Percentiles rank a stretch among this genome's conserved stretches.
These are phyloP conservation scores for Verticillium isaacii DNA, from an alignment of 2,329 filamentous ascomycete species.

Conservation along the genomic window DNA sequence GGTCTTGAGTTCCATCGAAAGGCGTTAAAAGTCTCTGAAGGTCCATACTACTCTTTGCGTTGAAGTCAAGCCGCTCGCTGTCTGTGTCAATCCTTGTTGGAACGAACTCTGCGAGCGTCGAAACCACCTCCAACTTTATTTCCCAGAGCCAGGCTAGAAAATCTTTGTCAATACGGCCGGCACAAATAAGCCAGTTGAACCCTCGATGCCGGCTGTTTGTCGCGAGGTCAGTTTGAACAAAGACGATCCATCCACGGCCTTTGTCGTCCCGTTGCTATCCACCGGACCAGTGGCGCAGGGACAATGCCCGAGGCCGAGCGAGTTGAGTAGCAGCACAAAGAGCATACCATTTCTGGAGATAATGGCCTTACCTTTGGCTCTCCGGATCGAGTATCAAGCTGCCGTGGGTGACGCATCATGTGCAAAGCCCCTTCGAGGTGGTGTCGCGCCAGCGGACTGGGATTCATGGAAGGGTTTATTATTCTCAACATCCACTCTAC, in stretches of 20 bases:
- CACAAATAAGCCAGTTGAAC: too few relatives aligned
- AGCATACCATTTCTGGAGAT: too few relatives aligned
- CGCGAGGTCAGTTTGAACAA: too few relatives aligned
- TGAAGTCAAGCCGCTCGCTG: background rate
- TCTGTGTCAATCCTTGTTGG: background rate
- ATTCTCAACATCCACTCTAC: background rate
- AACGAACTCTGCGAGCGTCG: background rate
- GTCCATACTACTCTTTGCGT: background rate
- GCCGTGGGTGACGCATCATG: background rate
- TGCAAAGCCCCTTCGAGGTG: background rate
- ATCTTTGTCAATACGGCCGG: background rate
- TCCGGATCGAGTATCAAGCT: background rate
- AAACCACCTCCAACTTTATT: background rate
- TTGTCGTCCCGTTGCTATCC: too few relatives aligned
- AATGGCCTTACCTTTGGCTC: too few relatives aligned
- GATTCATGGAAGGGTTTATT: background rate
- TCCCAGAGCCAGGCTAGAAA: background rate
- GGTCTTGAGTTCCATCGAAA: too few relatives aligned
- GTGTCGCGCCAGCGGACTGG: background rate
- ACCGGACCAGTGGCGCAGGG: too few relatives aligned
- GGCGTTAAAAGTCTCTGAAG: too few relatives aligned
- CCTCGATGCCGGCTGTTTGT: background rate
- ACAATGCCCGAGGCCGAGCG: too few relatives aligned
- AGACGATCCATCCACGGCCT: too few relatives aligned
- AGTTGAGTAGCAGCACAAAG: too few relatives aligned